A percentile compares a stretch with the other conserved stretches of the same genome.
Evolutionary conservation across 768 basidiomycete genomes (phyloP).

Genomic region (Lentinula guzmanii): DNA sequence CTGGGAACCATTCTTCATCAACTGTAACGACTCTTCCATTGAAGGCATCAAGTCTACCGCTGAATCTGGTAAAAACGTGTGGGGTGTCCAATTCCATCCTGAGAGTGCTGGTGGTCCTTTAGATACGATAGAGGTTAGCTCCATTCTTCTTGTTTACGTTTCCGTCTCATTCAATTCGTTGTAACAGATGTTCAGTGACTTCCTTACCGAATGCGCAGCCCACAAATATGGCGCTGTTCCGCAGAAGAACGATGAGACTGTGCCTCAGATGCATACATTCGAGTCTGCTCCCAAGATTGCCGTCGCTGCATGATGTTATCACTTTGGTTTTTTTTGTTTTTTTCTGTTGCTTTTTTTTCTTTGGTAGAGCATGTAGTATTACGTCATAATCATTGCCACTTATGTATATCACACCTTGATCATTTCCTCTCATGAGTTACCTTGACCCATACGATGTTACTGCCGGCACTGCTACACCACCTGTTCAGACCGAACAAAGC

Average conservation of each 20-base stretch:
- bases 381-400: not conserved
- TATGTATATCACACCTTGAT: not conserved
- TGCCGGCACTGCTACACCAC: constrained; percentile 39
- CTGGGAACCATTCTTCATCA: constrained; percentile 99
- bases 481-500: constrained; percentile 40
- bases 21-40: constrained; percentile 98
- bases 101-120: constrained; percentile 98
- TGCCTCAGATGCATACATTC: constrained; percentile 13
- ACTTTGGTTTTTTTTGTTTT: not conserved
- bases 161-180: constrained; percentile 1
- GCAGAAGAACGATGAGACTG: constrained; percentile 16
- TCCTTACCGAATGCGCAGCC: constrained; percentile 73
- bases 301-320: constrained; percentile 18
- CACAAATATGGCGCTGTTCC: constrained; percentile 34
- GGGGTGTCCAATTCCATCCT: constrained; percentile 99
- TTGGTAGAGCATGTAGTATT: not conserved
- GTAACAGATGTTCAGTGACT: constrained; percentile 88
- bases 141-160: not conserved
- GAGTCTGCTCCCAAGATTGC: constrained; percentile 20
- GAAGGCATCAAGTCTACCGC: constrained; percentile 96
- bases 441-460: constrained; percentile 62
- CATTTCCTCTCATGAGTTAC: constrained; percentile 53
- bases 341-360: not conserved
- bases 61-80: constrained; percentile 85
- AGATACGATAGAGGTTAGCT: constrained; percentile 89